These are phyloP conservation scores for Melastoma candidum DNA, from an alignment of 441 rosid species.

Conservation along the genomic window DNA sequence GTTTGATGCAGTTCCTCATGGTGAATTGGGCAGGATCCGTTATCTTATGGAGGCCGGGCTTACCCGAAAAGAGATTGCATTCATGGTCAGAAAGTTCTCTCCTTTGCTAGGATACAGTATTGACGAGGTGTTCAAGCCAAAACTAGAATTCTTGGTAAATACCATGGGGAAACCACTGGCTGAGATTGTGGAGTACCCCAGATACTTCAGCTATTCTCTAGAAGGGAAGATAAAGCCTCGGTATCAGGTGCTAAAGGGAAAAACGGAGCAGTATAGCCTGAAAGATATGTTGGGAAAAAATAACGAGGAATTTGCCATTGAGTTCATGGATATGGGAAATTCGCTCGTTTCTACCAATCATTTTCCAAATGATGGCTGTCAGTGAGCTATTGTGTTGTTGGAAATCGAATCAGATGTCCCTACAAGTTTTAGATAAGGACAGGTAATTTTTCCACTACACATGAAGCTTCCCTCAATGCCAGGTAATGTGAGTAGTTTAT, in stretches of 20 bases:
- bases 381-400: background rate
- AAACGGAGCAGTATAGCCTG: conserved; percentile 49
- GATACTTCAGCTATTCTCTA: conserved; percentile 78
- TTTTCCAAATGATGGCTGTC: background rate
- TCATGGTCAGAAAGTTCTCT: conserved; percentile 75
- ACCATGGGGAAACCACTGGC: conserved; percentile 54
- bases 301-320: conserved; percentile 69
- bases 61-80: conserved; percentile 51
- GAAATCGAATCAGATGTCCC: too few relatives aligned
- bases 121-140: conserved; percentile 55
- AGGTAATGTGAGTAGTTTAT: too few relatives aligned
- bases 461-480: too few relatives aligned
- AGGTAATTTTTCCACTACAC: too few relatives aligned
- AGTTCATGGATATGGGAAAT: conserved; percentile 40
- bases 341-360: conserved; percentile 7
- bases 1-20: background rate
- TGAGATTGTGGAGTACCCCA: conserved; percentile 68
- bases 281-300: conserved; percentile 73
- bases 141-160: conserved; percentile 57
- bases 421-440: too few relatives aligned
- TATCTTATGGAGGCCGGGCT: conserved; percentile 64
- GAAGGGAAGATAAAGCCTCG: conserved; percentile 88
- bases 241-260: conserved; percentile 53
- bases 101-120: conserved; percentile 85
- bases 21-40: conserved; percentile 36